Base-by-base conservation (phyloP, 2,329 filamentous ascomycete species). In the Dendrostoma leiphaemia region DNA sequence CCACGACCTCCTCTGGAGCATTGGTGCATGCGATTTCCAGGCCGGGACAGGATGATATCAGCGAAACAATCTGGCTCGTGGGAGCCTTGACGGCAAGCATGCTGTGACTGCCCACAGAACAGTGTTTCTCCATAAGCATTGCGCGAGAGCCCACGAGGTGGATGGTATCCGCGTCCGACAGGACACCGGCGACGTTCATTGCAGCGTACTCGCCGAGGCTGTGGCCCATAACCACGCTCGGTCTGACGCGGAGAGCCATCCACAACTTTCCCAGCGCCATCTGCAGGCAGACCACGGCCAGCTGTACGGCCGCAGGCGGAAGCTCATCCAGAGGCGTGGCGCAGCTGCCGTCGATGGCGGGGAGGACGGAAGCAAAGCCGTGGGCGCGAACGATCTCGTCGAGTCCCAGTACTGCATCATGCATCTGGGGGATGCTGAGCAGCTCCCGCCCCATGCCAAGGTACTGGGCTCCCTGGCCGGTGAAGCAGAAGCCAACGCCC, bases 1-100 rank as follows among this genome's bases (percentile, higher is more conserved):
- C 74, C 1, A 94, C 90, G 6, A 85, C 91, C 65, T 91, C 88
- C 48, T 82, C 76, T 0, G 85, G 84, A 0, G 86, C 84, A 62
- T 95, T 95, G 65, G 91, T 80, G 71, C 90, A 94, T 13, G 90
- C 86, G 31, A 82, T 62, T 46, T 80, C 79, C 51, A 77, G 66
- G 6, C 69, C 71, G n/a, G n/a, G n/a, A 62, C 58, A 17, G 79
- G 75, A 40, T 71, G 75, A 55, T 84, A 80, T 4, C 77, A 73
- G 26, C 82, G 75, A 4, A 76, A 70, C 3, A 51, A 40, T 5
- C 26, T n/a, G 37, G 15, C 17, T 31, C 7, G 43, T 31, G 1
- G 74, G 70, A 17, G 71, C 76, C 57, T 75, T 71, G 13, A 77
- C 71, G 19, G 76, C 74, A 47, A 80, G 65, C 78, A 81, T 82